A percentile compares a stretch with the other conserved stretches of the same genome.
phyloP scores from a whole-genome alignment of 192 early-diverging fungal genomes.

The Dissophora ornata region DNA sequence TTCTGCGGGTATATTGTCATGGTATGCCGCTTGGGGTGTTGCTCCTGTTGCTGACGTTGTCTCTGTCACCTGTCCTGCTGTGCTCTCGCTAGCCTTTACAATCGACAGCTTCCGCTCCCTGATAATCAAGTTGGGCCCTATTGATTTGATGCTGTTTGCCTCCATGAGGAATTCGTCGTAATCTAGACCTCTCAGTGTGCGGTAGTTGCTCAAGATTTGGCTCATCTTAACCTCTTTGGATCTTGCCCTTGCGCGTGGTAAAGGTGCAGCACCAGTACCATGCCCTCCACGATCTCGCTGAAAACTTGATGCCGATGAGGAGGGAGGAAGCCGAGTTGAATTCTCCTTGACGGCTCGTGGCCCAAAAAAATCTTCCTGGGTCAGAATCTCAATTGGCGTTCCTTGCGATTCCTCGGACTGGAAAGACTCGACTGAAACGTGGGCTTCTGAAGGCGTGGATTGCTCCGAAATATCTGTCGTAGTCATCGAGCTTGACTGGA shows the following conservation, averaged over 20 bases:
- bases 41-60: neutral
- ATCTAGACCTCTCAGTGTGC: conserved; percentile 33
- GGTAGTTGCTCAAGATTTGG: conserved; percentile 42
- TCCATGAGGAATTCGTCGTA: conserved; percentile 31
- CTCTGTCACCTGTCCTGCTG: neutral
- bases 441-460: neutral
- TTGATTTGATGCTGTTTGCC: neutral
- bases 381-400: conserved; percentile 35
- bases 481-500: neutral
- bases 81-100: neutral
- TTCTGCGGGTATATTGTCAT: conserved; percentile 22
- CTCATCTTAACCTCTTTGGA: conserved; percentile 49
- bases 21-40: no score
- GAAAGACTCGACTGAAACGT: conserved; percentile 23
- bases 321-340: neutral
- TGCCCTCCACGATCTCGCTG: neutral
- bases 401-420: conserved; percentile 24
- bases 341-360: conserved; percentile 13
- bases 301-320: neutral
- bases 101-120: conserved; percentile 10
- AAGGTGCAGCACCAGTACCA: neutral
- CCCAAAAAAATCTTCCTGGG: conserved; percentile 41
- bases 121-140: neutral
- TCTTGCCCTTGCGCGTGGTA: conserved; percentile 6
- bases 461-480: neutral